Base-by-base conservation (phyloP, 2,329 filamentous ascomycete species). In the Fusarium domesticum region DNA sequence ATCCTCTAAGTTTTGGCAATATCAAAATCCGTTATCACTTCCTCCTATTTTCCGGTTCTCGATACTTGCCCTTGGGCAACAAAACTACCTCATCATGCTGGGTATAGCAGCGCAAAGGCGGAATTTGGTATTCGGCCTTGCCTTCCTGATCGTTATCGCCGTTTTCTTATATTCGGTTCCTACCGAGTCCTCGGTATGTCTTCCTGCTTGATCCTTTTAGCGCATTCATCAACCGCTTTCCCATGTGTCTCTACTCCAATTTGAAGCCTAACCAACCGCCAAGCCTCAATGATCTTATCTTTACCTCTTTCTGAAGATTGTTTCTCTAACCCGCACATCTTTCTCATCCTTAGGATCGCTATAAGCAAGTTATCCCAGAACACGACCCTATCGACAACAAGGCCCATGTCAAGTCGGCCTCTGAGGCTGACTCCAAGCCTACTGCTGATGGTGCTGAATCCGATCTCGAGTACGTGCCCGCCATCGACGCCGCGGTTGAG, bases 81-180 rank as follows among this genome's bases (percentile, higher is more conserved):
- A n/a, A 25, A 18, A 16, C 25, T 15, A 8, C 7, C 18, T 33
- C 37, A 36, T 16, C 30, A 46, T 46, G 47, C 31, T 49, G 37
- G 18, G 16, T 20, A 19, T 39, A 18, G 35, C 37, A 30, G 34
- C 39, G 20, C 36, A 35, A 14, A 34, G 43, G 35, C 43, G 47
- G 17, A 43, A 40, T 15, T 12, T 46, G 23, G 32, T 49, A 18
- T 8, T 49, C 23, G 30, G 39, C 10, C 31, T 49, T 32, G 34
- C 16, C 10, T 40, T 43, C 6, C 19, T 45, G 15, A 40, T 48
- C 35, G 3, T 43, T 14, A 17, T 42, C 12, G 6, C 23, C 11
- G 11, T 45, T 19, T 10, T 49, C 18, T 38, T 50, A 12, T 37
- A 43, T 30, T 43, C 40, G 5, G 18, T 34, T 3, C 36, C 37